phyloP scores from a whole-genome alignment of 371 early-diverging fungal genomes.

The Mucor saturninus region DNA sequence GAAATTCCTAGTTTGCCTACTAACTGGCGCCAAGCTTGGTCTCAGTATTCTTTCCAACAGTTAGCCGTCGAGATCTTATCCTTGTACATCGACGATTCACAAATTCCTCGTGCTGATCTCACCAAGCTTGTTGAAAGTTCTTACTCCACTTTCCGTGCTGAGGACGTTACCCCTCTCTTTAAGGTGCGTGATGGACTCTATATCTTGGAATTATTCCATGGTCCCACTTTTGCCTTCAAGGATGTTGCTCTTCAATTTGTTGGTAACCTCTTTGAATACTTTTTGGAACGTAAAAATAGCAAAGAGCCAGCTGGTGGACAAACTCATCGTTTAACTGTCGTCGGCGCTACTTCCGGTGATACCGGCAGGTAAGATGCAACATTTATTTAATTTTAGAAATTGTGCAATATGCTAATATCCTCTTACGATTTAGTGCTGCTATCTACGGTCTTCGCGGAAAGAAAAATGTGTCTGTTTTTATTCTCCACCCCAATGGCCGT shows the following conservation, averaged over 20 bases:
- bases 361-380: conserved; percentile 76
- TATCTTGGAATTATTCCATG: conserved; percentile 95
- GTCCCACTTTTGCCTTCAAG: conserved; percentile 98
- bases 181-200: conserved; percentile 71
- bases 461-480: conserved; percentile 90
- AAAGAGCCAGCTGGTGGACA: conserved; percentile 48
- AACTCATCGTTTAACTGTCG: conserved; percentile 81
- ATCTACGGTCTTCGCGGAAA: conserved; percentile 96
- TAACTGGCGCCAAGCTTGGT: conserved; percentile 70
- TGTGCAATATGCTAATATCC: neutral
- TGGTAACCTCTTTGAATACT: conserved; percentile 97
- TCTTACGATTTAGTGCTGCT: conserved; percentile 76
- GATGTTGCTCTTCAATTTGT: conserved; percentile 97
- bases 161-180: conserved; percentile 82
- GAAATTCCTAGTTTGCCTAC: conserved; percentile 75
- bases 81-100: conserved; percentile 77
- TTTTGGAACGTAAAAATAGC: conserved; percentile 81
- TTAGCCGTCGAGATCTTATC: conserved; percentile 87
- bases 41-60: conserved; percentile 74
- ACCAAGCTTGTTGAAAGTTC: conserved; percentile 67
- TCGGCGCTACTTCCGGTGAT: conserved; percentile 98
- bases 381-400: neutral
- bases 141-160: conserved; percentile 80
- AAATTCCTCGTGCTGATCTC: conserved; percentile 82
- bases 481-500: conserved; percentile 90